Base-by-base conservation (phyloP, 805 yeast species). In the Lipomyces mesembrius region DNA sequence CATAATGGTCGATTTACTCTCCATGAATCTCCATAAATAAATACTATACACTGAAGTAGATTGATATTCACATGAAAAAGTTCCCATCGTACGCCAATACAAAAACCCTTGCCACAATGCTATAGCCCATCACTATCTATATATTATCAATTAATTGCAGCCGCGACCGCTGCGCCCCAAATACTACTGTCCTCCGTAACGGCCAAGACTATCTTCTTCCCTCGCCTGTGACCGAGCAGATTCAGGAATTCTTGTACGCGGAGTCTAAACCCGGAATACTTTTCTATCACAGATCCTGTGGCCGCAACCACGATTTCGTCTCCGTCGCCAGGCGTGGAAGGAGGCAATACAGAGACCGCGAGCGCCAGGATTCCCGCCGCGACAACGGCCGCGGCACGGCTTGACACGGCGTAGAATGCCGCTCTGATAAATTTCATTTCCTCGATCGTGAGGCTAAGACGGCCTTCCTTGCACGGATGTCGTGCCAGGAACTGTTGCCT, bases 231-330 rank as follows among this genome's bases (percentile, higher is more conserved):
- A 11, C 64, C 66, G 52, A 65, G 59, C 43, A 64, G 35, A 57
- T 72, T 69, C 70, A 70, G 66, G 67, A 71, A 75, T 63, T 67
- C 66, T 68, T 75, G 77, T 62, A 75, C 75, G 20, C 75, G 71
- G 49, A 56, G 65, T 27, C 58, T 58, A 62, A 77, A 77, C 35
- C 70, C 65, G n/a, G 75, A 71, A 59, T 77, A 77, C 65, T 74
- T 71, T 60, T 75, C 77, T 32, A 77, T 71, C 46, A 77, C 77
- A 12, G 78, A 70, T 8, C 79, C 79, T 20, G 76, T 69, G 61
- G 67, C 76, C 17, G 77, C 77, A 37, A 77, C 73, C 25, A 72
- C 65, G 37, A 73, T 63, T 55, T 55, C 66, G n/a, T 57, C 64
- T 27, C 61, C 35, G 61, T 67, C 67, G 46, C 65, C 62, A 7